Conservation (phyloP, 805 yeast genomes). For the Candida ovalis region DNA sequence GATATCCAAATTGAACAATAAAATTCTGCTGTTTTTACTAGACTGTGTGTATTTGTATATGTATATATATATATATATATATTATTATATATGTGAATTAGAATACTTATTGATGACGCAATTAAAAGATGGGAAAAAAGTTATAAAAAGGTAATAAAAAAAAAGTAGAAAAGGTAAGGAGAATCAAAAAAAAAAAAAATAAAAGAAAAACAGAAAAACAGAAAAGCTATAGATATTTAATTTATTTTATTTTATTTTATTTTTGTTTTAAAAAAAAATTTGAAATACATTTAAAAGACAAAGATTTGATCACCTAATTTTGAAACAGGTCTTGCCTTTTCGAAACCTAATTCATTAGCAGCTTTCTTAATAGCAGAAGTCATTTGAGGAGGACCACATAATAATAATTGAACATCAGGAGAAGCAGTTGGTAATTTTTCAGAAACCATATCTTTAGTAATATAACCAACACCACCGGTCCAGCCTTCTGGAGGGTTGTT, state of each 20-base stretch:
- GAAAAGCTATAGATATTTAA: not conserved
- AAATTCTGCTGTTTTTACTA: too few species aligned
- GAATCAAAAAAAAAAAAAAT: not conserved
- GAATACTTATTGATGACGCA: too few species aligned
- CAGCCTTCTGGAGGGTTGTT: conserved; percentile 71
- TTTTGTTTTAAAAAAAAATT: not conserved
- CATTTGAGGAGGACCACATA: conserved; percentile 97
- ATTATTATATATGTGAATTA: too few species aligned
- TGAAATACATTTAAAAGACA: conserved; percentile 51
- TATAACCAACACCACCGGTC: conserved; percentile 76
- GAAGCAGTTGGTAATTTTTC: conserved; percentile 59
- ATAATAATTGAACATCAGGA: conserved; percentile 61
- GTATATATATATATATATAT: too few species aligned
- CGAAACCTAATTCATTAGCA: conserved; percentile 68
- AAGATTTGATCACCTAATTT: conserved; percentile 89
- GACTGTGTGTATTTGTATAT: too few species aligned
- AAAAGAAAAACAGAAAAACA: not conserved
- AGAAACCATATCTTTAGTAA: conserved; percentile 70
- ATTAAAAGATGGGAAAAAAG: too few species aligned
- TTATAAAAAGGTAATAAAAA: too few species aligned
- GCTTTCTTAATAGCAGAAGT: conserved; percentile 78
- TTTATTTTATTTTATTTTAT: too few species aligned
- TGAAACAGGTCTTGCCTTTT: conserved; percentile 83
- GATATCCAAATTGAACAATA: too few species aligned
- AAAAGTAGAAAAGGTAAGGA: too few species aligned